These are phyloP conservation scores for Neofusicoccum cordaticola DNA, from an alignment of 2,329 filamentous ascomycete species.

Conservation along the genomic window DNA sequence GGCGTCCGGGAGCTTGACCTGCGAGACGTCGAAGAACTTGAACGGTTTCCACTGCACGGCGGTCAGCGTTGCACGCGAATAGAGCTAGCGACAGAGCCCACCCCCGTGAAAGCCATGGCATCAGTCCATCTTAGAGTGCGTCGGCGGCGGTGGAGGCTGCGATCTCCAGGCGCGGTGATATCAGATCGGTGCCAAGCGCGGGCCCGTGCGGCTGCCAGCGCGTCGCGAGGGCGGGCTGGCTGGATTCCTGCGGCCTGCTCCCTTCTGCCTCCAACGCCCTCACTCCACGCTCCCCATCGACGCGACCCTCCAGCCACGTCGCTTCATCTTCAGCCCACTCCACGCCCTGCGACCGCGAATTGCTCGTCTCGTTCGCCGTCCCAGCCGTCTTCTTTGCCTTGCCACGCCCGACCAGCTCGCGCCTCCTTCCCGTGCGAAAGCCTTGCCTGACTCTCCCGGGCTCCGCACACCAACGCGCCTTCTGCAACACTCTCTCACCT, in stretches of 20 bases:
- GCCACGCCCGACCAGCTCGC: not conserved
- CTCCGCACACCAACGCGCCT: not conserved
- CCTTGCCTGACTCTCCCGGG: conserved; percentile 4
- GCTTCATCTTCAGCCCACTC: conserved; percentile 10
- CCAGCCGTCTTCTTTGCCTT: not conserved
- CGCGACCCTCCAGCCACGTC: conserved; percentile 14
- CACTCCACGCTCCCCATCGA: conserved; percentile 3
- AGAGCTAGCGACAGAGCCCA: conserved; percentile 18
- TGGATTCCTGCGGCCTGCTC: conserved; percentile 3
- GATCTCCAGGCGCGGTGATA: not conserved
- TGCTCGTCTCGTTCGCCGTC: not conserved
- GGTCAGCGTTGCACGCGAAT: not conserved
- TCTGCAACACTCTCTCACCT: not conserved
- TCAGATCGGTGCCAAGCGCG: conserved; percentile 10
- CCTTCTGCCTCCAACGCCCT: conserved; percentile 3
- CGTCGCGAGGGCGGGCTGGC: not conserved
- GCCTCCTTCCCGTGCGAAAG: conserved; percentile 6
- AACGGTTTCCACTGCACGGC: conserved; percentile 87
- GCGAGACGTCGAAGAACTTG: conserved; percentile 96
- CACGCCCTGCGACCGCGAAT: not conserved
- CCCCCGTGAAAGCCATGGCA: conserved; percentile 43
- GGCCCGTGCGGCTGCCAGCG: conserved; percentile 6
- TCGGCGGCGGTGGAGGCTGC: not conserved
- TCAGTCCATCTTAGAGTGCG: conserved; percentile 16
- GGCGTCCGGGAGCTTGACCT: conserved; percentile 74